phyloP scores from a whole-genome alignment of 129 eudicot species.

The Sambucus nigra region DNA sequence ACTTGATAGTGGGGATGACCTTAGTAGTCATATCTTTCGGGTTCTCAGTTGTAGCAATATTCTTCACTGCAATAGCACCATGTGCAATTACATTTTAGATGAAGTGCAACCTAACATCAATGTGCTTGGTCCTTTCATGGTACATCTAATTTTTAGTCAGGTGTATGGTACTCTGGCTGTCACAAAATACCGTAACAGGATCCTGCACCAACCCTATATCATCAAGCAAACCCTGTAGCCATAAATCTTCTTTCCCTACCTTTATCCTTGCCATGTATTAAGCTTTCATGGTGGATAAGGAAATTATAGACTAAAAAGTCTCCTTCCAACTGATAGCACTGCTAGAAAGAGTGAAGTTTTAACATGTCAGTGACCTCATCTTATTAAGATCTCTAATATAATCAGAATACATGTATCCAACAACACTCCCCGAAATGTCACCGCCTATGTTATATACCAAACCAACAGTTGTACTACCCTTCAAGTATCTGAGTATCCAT shows the following conservation, averaged over 20 bases:
- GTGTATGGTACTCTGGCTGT: conserved; percentile 1
- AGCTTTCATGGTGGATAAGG: too few relatives aligned
- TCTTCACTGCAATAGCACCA: not conserved
- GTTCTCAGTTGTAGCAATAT: not conserved
- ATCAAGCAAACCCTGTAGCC: not conserved
- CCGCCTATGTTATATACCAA: not conserved
- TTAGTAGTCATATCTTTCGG: not conserved
- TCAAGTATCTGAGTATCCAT: not conserved
- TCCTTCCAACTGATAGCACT: not conserved
- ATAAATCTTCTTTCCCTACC: not conserved
- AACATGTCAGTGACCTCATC: not conserved
- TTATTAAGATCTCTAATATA: not conserved
- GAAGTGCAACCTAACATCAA: not conserved
- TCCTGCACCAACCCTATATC: not conserved
- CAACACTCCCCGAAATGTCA: not conserved
- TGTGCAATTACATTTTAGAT: not conserved
- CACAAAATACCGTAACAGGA: not conserved
- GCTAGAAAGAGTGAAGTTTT: not conserved
- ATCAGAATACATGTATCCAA: not conserved
- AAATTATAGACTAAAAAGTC: not conserved
- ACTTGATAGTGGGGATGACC: not conserved
- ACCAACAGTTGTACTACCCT: not conserved
- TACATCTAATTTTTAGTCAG: not conserved
- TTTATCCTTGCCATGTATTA: not conserved
- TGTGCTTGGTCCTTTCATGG: not conserved